Evolutionary conservation across 202 grass and related monocot genomes (phyloP).

Genomic region (Cymbopogon flexuosus): DNA sequence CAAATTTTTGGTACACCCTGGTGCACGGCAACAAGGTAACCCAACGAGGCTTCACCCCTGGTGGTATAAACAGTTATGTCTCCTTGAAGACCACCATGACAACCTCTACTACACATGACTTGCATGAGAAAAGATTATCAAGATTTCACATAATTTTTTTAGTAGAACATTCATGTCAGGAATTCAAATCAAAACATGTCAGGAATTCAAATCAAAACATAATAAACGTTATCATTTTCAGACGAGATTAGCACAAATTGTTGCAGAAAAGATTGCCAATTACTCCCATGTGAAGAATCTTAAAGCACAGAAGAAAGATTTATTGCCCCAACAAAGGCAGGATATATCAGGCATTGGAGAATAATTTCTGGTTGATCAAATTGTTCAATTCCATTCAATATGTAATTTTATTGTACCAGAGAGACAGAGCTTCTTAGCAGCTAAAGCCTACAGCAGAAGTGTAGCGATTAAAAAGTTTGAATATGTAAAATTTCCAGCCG

Average conservation of each 20-base stretch:
- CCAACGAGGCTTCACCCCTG: not conserved
- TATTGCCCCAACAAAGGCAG: not conserved
- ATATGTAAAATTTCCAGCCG: too few species aligned
- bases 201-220: too few species aligned
- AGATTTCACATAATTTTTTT: not conserved
- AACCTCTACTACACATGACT: not conserved
- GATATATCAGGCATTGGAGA: not conserved
- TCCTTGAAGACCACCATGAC: not conserved
- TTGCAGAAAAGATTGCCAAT: not conserved
- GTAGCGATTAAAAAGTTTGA: too few species aligned
- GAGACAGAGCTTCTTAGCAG: too few species aligned
- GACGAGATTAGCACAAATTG: not conserved
- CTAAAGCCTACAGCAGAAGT: too few species aligned
- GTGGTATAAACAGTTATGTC: not conserved
- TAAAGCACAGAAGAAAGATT: not conserved
- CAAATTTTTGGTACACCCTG: not conserved
- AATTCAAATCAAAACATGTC: too few species aligned
- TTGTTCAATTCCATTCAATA: too few species aligned
- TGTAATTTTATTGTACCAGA: too few species aligned
- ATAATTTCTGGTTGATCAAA: too few species aligned
- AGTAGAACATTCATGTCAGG: not conserved
- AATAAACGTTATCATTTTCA: not conserved
- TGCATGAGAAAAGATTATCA: not conserved
- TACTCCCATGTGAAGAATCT: not conserved
- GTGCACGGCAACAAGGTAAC: not conserved